Evolutionary conservation across 768 basidiomycete species (phyloP).

Genomic region (Podaxis sp.): DNA sequence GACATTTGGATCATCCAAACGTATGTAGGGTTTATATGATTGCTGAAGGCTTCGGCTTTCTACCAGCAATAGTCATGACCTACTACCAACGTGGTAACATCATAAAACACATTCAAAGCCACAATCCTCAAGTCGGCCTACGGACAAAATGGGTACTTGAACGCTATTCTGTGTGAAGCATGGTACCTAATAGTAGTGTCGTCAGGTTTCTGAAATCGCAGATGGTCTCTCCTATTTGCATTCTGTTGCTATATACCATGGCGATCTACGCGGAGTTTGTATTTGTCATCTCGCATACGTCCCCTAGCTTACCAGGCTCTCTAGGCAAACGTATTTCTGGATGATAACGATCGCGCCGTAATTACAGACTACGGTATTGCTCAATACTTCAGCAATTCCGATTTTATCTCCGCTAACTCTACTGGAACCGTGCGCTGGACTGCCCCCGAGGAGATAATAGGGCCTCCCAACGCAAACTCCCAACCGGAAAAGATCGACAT

Average conservation of each 20-base stretch:
- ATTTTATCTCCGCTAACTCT: conserved; percentile 25
- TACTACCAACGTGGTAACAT: conserved; percentile 26
- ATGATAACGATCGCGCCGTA: conserved; percentile 20
- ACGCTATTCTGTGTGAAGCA: not conserved
- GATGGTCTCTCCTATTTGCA: conserved; percentile 27
- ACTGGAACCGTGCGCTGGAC: conserved; percentile 29
- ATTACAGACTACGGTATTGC: conserved; percentile 30
- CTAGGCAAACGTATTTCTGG: conserved; percentile 30
- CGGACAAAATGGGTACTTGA: conserved; percentile 10
- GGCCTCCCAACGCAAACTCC: conserved; percentile 15
- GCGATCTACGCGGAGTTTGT: conserved; percentile 26
- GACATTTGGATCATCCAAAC: conserved; percentile 21
- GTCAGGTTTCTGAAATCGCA: conserved; percentile 14
- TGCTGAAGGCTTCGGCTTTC: conserved; percentile 13
- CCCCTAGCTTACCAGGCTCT: not conserved
- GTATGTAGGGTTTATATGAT: conserved; percentile 23
- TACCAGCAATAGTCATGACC: conserved; percentile 26
- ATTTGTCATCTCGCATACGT: not conserved
- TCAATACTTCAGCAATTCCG: conserved; percentile 20
- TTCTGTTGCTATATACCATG: conserved; percentile 22
- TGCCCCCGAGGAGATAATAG: conserved; percentile 30
- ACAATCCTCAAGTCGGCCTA: not conserved
- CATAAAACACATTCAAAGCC: conserved; percentile 18
- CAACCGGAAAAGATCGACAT: conserved; percentile 23
- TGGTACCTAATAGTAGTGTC: not conserved